Conservation (phyloP, 768 basidiomycete species). For the Phylloporus sp. region DNA sequence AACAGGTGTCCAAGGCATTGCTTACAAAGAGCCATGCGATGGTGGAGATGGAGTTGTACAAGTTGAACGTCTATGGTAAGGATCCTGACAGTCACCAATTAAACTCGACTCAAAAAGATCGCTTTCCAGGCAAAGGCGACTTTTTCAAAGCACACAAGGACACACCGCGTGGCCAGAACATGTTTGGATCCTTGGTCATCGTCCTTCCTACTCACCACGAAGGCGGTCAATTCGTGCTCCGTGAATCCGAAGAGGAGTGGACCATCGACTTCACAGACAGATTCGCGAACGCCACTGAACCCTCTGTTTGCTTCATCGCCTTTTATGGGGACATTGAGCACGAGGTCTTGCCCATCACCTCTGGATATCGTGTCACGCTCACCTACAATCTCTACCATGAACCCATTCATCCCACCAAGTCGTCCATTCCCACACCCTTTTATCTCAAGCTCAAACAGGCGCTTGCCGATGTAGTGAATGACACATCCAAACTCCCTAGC, state of each 20-base stretch:
- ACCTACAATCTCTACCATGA: too few relatives aligned
- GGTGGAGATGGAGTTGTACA: conserved; percentile 35
- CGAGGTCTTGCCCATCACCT: conserved; percentile 38
- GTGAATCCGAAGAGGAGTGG: conserved; percentile 33
- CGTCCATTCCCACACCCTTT: not conserved
- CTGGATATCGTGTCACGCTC: too few relatives aligned
- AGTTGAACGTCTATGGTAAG: conserved; percentile 45
- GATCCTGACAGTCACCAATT: too few relatives aligned
- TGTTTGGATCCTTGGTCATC: conserved; percentile 53
- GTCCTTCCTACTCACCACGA: conserved; percentile 44
- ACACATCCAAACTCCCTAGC: not conserved
- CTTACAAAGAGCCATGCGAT: conserved; percentile 23
- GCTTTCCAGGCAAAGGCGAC: conserved; percentile 29
- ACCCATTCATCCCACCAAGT: not conserved
- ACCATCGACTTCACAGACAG: conserved; percentile 34
- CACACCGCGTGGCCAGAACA: conserved; percentile 39
- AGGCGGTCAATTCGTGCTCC: conserved; percentile 42
- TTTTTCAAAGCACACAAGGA: conserved; percentile 53
- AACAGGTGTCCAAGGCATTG: conserved; percentile 16
- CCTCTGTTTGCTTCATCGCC: conserved; percentile 34
- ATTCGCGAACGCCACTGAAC: not conserved
- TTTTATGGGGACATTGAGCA: conserved; percentile 44
- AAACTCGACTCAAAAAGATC: conserved; percentile 5
- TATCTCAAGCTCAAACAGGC: not conserved
- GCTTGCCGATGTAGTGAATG: not conserved